phyloP scores from a whole-genome alignment of 768 basidiomycete genomes.

The Suillus spraguei region DNA sequence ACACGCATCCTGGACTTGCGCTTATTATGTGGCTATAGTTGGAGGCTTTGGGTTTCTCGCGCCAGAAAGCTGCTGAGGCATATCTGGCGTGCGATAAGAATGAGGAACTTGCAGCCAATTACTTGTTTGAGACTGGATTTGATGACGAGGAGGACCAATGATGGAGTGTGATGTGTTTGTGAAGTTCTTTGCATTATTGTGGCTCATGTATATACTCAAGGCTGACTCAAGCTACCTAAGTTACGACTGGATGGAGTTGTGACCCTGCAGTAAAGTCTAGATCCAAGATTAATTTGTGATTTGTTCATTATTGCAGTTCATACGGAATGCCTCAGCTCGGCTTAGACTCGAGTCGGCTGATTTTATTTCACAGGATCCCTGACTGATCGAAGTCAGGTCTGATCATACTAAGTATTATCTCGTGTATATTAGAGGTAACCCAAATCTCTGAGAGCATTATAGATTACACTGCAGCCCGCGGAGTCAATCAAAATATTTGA shows the following conservation, averaged over 20 bases:
- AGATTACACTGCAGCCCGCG: not conserved
- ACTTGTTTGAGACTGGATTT: constrained; percentile 76
- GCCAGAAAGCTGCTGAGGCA: constrained; percentile 82
- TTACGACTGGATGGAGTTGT: constrained; percentile 1
- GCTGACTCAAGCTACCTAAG: constrained; percentile 1
- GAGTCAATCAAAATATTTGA: not conserved
- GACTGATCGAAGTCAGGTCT: not conserved
- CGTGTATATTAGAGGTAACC: not conserved
- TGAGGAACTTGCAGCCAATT: constrained; percentile 95
- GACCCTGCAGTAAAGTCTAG: not conserved
- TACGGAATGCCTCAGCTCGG: not conserved
- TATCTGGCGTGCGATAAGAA: constrained; percentile 97
- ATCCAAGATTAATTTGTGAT: not conserved
- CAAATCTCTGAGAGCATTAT: not conserved
- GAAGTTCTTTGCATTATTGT: constrained; percentile 9
- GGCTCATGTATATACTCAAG: constrained; percentile 11
- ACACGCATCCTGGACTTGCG: not conserved
- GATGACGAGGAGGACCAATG: constrained; percentile 39
- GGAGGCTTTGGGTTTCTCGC: constrained; percentile 84
- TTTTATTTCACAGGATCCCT: not conserved
- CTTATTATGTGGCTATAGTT: constrained; percentile 49
- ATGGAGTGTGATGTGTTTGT: constrained; percentile 4
- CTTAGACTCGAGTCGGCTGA: not conserved
- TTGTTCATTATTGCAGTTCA: constrained; percentile 1
- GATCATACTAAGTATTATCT: too few species aligned